These are phyloP conservation scores for Hevea brasiliensis DNA, from an alignment of 345 rosid genomes.

Conservation along the genomic window DNA sequence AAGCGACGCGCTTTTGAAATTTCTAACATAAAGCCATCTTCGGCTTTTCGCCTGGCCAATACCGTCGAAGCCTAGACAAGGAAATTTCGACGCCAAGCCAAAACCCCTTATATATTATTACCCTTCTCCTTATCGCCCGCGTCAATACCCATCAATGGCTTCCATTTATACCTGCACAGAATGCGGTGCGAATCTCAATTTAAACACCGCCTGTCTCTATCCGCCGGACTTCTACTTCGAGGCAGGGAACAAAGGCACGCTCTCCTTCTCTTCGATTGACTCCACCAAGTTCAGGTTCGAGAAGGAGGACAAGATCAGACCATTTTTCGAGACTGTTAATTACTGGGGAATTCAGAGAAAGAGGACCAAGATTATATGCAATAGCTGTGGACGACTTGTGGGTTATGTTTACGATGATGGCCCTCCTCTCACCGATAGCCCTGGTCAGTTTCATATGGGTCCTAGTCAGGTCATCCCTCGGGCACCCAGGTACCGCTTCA, in stretches of 20 bases:
- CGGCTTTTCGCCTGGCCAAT: neutral
- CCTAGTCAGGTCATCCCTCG: conserved; percentile 86
- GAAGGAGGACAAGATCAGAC: conserved; percentile 78
- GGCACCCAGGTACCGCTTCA: conserved; percentile 73
- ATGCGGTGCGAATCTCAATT: conserved; percentile 70
- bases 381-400: conserved; percentile 51
- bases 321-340: conserved; percentile 77
- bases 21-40: neutral
- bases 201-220: conserved; percentile 52
- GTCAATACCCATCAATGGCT: conserved; percentile 35
- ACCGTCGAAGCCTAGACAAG: neutral
- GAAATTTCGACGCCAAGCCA: neutral
- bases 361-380: conserved; percentile 73
- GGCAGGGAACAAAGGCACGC: conserved; percentile 84
- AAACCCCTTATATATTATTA: neutral
- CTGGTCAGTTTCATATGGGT: conserved; percentile 74
- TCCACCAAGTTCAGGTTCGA: conserved; percentile 64
- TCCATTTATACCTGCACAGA: conserved; percentile 69
- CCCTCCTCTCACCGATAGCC: conserved; percentile 58
- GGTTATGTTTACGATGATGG: conserved; percentile 87
- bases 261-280: conserved; percentile 74
- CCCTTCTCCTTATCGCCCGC: no score
- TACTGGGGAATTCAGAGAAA: conserved; percentile 87
- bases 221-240: conserved; percentile 83
- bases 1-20: neutral